A percentile compares a stretch with the other conserved stretches of the same genome.
phyloP scores from a whole-genome alignment of 331 rosid genomes.

The Prunus yedoensis region DNA sequence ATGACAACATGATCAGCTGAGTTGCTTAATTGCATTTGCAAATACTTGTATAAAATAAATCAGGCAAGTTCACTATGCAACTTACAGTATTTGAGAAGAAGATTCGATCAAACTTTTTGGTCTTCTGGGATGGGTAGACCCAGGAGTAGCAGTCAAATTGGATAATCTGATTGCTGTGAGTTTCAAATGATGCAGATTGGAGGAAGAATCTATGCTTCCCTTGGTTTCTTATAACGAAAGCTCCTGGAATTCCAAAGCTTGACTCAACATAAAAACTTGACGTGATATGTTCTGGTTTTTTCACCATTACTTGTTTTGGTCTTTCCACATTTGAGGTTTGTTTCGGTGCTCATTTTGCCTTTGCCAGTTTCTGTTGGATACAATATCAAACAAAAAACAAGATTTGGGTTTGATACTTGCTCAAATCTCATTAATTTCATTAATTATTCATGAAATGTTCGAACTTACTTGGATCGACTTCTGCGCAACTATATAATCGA shows the following conservation, averaged over 20 bases:
- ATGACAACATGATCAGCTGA: conserved; percentile 7
- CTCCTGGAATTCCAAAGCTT: conserved; percentile 66
- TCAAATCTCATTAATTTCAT: background rate
- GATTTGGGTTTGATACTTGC: background rate
- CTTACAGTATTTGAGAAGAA: conserved; percentile 75
- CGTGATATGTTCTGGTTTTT: conserved; percentile 38
- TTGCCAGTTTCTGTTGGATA: conserved; percentile 48
- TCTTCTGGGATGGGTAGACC: conserved; percentile 52
- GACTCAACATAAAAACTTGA: conserved; percentile 38
- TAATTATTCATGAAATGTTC: background rate
- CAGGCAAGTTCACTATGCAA: background rate
- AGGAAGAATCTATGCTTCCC: conserved; percentile 50
- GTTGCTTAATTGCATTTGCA: background rate
- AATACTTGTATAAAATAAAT: background rate
- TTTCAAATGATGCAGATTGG: conserved; percentile 41
- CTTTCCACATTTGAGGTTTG: conserved; percentile 33
- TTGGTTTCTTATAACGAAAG: conserved; percentile 46
- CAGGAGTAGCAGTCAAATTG: conserved; percentile 67
- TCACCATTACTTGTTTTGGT: conserved; percentile 29
- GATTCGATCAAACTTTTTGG: conserved; percentile 32
- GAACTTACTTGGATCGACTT: conserved; percentile 49
- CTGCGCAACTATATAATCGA: conserved; percentile 56
- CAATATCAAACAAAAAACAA: background rate
- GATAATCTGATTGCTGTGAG: conserved; percentile 32
- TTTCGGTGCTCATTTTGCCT: conserved; percentile 49